Evolutionary conservation across 2,329 filamentous ascomycete species (phyloP).

Genomic region (Orbilia blumenaviensis): DNA sequence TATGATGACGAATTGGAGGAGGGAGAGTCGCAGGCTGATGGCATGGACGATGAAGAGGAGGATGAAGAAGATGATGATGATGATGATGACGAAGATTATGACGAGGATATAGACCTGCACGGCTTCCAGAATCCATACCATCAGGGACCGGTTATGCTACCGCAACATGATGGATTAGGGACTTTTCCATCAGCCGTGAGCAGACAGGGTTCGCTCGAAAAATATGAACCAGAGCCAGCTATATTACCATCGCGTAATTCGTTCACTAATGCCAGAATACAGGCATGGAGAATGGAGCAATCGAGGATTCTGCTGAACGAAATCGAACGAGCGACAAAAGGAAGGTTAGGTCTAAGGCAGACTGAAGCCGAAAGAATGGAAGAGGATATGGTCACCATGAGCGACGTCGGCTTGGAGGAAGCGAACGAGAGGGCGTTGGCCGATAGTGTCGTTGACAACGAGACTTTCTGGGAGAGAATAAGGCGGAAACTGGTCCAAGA

Average conservation of each 20-base stretch:
- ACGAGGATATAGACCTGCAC: conserved; percentile 69
- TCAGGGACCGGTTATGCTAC: conserved; percentile 75
- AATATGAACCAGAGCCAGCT: conserved; percentile 71
- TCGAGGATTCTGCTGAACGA: conserved; percentile 85
- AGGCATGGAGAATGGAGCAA: conserved; percentile 91
- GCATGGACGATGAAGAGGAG: conserved; percentile 70
- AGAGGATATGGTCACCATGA: conserved; percentile 59
- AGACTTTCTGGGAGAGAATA: conserved; percentile 79
- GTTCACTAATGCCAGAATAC: conserved; percentile 77
- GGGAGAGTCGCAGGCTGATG: conserved; percentile 63
- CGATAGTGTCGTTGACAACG: conserved; percentile 61
- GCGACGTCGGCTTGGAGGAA: conserved; percentile 46
- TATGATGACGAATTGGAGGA: conserved; percentile 63
- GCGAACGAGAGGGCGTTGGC: conserved; percentile 66
- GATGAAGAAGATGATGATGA: conserved; percentile 71
- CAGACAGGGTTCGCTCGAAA: conserved; percentile 66
- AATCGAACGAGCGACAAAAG: conserved; percentile 83
- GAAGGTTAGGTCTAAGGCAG: conserved; percentile 63
- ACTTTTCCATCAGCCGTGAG: conserved; percentile 72
- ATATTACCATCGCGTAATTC: conserved; percentile 32
- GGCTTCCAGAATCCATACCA: conserved; percentile 62
- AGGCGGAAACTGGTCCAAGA: conserved; percentile 88
- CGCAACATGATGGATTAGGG: conserved; percentile 89
- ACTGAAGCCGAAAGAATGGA: conserved; percentile 58
- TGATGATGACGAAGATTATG: conserved; percentile 75